Evolutionary conservation across 495 filamentous ascomycete genomes (phyloP).

Genomic region (Trichoderma erinaceum): DNA sequence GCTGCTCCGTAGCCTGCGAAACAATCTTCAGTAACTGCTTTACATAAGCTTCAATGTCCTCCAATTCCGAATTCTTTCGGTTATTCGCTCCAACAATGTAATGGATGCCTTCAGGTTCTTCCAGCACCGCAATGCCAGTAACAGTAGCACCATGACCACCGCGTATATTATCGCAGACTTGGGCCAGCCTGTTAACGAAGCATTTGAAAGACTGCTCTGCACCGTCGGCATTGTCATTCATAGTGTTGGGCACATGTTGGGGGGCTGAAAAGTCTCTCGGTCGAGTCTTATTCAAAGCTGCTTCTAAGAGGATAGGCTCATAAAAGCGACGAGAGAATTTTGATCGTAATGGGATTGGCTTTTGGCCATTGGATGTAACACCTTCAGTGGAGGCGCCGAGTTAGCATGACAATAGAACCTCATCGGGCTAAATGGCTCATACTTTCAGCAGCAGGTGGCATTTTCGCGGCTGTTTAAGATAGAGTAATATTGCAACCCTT

Average conservation of each 20-base stretch:
- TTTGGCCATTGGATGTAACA: background rate
- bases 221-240: background rate
- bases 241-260: background rate
- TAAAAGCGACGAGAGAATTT: background rate
- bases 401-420: background rate
- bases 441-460: background rate
- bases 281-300: background rate
- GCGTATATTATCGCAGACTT: background rate
- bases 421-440: background rate
- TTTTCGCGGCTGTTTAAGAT: too few relatives aligned
- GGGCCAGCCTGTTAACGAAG: background rate
- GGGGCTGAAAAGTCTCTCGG: background rate
- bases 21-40: background rate
- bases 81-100: slow-evolving; percentile 1
- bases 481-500: too few relatives aligned
- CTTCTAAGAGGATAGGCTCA: background rate
- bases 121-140: background rate
- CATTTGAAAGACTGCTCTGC: background rate
- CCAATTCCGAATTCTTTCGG: background rate
- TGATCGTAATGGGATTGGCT: background rate
- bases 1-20: background rate
- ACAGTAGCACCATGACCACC: background rate
- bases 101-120: background rate
- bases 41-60: background rate
- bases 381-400: background rate